phyloP scores from a whole-genome alignment of 352 stramenopile species.

The Phytophthora colocasiae region DNA sequence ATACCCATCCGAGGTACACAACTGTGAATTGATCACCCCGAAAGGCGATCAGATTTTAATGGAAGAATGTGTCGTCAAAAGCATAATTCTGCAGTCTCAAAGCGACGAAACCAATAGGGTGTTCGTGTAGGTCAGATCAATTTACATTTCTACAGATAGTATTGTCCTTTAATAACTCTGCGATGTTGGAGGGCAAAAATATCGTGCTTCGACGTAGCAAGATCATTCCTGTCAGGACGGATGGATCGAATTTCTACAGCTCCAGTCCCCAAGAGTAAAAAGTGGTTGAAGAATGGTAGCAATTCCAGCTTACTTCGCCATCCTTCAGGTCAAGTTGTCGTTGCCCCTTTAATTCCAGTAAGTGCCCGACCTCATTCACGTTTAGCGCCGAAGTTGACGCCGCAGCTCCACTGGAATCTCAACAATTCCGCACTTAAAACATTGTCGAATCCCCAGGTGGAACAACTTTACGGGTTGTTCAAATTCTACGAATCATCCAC shows the following conservation, averaged over 20 bases:
- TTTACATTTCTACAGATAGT: too few species aligned
- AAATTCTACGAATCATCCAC: conserved; percentile 69
- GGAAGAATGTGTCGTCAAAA: conserved; percentile 38
- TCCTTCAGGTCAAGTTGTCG: neutral
- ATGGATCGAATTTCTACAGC: conserved; percentile 21
- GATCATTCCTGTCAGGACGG: conserved; percentile 1
- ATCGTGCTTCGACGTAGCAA: too few species aligned
- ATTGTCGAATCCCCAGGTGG: conserved; percentile 36
- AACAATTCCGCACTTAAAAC: conserved; percentile 45
- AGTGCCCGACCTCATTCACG: conserved; percentile 19
- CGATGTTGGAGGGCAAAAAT: too few species aligned
- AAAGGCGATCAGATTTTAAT: conserved; percentile 33
- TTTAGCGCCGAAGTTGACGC: conserved; percentile 22
- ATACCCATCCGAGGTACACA: conserved; percentile 46
- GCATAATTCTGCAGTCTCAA: too few species aligned
- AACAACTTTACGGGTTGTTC: conserved; percentile 60
- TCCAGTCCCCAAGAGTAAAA: conserved; percentile 8
- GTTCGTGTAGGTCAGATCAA: too few species aligned
- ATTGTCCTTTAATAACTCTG: too few species aligned
- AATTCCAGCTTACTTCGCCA: conserved; percentile 13
- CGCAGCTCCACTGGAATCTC: conserved; percentile 66
- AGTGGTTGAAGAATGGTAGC: conserved; percentile 8
- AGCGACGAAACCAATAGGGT: too few species aligned
- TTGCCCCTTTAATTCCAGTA: neutral
- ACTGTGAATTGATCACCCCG: conserved; percentile 34